phyloP scores from a whole-genome alignment of 139 green algal genomes.

The Nannochloris sp. region DNA sequence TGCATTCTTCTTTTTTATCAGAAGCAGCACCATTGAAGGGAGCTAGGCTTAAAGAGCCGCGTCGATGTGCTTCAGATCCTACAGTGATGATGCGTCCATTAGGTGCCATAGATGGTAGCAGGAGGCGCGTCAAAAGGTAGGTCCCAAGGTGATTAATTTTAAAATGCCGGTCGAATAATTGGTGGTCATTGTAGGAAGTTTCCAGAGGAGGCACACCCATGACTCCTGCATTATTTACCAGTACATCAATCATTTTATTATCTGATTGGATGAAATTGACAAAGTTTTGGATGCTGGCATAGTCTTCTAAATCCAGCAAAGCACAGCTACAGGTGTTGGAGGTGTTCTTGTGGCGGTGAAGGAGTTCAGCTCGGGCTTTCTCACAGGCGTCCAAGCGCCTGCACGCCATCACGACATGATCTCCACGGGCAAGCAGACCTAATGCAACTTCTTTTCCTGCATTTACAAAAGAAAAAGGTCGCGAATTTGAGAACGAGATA shows the following conservation, averaged over 20 bases:
- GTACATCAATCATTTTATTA: conserved; percentile 20
- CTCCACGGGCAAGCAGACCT: conserved; percentile 42
- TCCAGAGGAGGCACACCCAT: conserved; percentile 41
- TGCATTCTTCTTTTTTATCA: neutral
- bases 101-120: conserved; percentile 37
- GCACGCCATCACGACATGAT: conserved; percentile 54
- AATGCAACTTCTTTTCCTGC: conserved; percentile 42
- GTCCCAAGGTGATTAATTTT: conserved; percentile 52
- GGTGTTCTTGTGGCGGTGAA: neutral
- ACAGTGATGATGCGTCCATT: conserved; percentile 46
- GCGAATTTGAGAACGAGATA: neutral
- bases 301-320: conserved; percentile 42
- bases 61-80: conserved; percentile 42
- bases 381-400: conserved; percentile 33
- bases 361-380: conserved; percentile 22
- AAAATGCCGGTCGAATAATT: conserved; percentile 26
- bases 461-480: neutral
- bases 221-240: conserved; percentile 63
- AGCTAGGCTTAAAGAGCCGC: conserved; percentile 11
- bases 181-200: too few species aligned
- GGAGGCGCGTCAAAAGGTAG: conserved; percentile 53
- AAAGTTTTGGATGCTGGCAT: conserved; percentile 36
- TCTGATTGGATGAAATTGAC: conserved; percentile 9
- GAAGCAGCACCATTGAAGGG: neutral
- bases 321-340: conserved; percentile 28